Base-by-base conservation (phyloP, 2,329 filamentous ascomycete species). In the Ophiobolus disseminans region DNA sequence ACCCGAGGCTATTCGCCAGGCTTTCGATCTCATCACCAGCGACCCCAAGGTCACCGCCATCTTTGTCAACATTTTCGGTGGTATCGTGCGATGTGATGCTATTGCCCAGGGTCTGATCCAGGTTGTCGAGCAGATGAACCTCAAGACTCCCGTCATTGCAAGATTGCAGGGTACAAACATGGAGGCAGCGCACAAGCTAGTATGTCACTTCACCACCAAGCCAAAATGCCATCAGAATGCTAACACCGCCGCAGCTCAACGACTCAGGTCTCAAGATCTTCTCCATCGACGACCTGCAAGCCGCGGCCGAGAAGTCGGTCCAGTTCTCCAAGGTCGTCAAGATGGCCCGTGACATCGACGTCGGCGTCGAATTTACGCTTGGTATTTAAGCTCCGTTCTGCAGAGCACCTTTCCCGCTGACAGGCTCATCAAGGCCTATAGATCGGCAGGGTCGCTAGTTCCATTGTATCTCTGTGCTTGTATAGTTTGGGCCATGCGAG, bases 51-150 rank as follows among this genome's bases (percentile, higher is more conserved):
- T 99, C 62, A 93, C 92, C 41, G 94, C 94, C 70, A 94, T 99
- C 80, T 99, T 99, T 68, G 94, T 99, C 82, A 99, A 99, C 86
- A 99, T 99, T 77, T 99, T 99, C 74, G 94, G 94, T 74, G 94
- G 94, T 80, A 99, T 99, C 67, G 94, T 99, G 65, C 87, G 94
- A 70, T 99, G 94, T 75, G 94, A 99, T 75, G 91, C 90, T 70
- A 99, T 99, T 74, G 94, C 94, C 62, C 89, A 92, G 78, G 94
- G 94, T 72, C 83, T 99, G 66, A 96, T 99, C 81, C 88, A 90
- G 75, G 96, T 96, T 48, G 94, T 94, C 55, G 85, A 96, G 81
- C 86, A 86, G 70, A 92, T 99, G 83, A 92, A 96, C 82, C 86
- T 99, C 69, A 89, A 94, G 78, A 94, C 94, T 62, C 94, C 94